Evolutionary conservation across 2,329 filamentous ascomycete genomes (phyloP).

Genomic region (Colletotrichum sp.): DNA sequence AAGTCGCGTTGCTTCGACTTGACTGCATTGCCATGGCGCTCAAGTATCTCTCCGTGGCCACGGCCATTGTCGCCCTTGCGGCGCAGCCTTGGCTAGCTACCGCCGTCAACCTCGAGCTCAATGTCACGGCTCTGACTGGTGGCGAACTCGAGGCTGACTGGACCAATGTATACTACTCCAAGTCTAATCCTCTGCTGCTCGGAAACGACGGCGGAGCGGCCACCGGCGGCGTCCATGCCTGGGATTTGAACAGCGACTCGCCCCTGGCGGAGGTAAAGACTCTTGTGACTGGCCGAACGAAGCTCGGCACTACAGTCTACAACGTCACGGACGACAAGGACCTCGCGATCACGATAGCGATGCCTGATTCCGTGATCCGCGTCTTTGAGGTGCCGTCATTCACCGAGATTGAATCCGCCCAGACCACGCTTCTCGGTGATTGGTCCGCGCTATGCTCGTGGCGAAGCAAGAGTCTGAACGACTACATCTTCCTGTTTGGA

Average conservation of each 20-base stretch:
- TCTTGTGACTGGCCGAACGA: constrained; percentile 46
- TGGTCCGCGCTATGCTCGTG: constrained; percentile 52
- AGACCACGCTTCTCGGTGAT: constrained; percentile 43
- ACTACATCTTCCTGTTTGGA: constrained; percentile 50
- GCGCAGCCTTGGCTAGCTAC: background rate
- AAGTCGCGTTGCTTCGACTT: background rate
- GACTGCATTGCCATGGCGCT: constrained; percentile 7
- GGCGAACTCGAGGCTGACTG: constrained; percentile 44
- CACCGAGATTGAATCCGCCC: constrained; percentile 32
- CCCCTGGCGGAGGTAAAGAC: constrained; percentile 34
- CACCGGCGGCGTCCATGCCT: constrained; percentile 46
- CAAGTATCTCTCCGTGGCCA: constrained; percentile 5
- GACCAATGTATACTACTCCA: constrained; percentile 43
- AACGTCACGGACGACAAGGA: constrained; percentile 36
- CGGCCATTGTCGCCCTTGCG: constrained; percentile 5
- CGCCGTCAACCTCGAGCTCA: constrained; percentile 22
- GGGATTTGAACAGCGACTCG: constrained; percentile 31
- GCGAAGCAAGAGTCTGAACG: constrained; percentile 43
- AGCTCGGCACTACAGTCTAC: constrained; percentile 44
- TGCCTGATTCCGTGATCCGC: constrained; percentile 45
- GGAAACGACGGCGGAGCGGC: constrained; percentile 49
- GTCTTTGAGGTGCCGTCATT: constrained; percentile 38
- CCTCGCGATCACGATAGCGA: constrained; percentile 43
- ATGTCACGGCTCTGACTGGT: constrained; percentile 35
- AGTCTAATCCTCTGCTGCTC: constrained; percentile 38